Base-by-base conservation (phyloP, 495 filamentous ascomycete genomes). In the Tetracladium marchalianum region DNA sequence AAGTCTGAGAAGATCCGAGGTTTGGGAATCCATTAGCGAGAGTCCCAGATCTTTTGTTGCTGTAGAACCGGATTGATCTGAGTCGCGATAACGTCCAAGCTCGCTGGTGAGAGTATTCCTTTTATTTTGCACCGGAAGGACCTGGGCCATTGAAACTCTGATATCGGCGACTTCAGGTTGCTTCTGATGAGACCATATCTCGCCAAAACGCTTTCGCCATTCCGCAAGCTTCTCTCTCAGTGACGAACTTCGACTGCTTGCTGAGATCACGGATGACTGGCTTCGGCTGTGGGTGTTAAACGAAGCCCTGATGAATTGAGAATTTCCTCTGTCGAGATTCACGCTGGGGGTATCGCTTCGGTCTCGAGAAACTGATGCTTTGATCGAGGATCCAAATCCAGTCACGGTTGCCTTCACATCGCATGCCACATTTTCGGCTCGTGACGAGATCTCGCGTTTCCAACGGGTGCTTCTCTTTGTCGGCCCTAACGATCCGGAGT, bases 271-370 rank as follows among this genome's bases (percentile, higher is more conserved):
- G 11, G 50, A 53, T 31, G 67, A 64, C 39, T 60, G 61, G 39
- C 56, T 60, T n/a, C 63, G 64, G 43, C 66, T 70, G 51, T 67
- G 65, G 34, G 57, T 55, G 35, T 44, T 52, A 10, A 65, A 53
- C 12, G 55, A 52, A 1, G 51, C 55, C 41, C 69, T 64, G 19
- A 71, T 60, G 51, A 73, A 75, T 47, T 74, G 72, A 3, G 71
- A 75, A 47, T 65, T 72, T 11, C 71, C 69, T 33, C 67, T 58
- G 56, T 74, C 63, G 27, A 73, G 57, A 47, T 73, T 70, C 31
- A 72, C 67, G 18, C 65, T 72, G 0, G 66, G 68, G 0, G 43
- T 55, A 7, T 61, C 59, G 6, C 62, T 59, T 46, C 54, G 57
- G 19, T 52, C 55, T 40, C 61, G 61, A 18, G 36, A 47, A 2